phyloP scores from a whole-genome alignment of 176 grass and related monocot species.

The Raddia guianensis region DNA sequence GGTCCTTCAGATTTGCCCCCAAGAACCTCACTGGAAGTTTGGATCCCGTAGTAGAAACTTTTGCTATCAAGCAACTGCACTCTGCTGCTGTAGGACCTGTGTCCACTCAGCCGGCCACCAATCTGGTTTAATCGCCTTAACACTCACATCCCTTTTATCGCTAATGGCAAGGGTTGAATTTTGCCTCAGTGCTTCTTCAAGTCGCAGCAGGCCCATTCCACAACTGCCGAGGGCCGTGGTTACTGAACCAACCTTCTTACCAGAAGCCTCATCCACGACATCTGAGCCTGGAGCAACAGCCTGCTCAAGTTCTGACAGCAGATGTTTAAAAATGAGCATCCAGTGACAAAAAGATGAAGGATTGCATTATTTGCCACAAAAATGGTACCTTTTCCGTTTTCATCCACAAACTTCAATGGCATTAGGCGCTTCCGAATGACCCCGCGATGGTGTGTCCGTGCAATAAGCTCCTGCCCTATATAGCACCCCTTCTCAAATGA shows the following conservation, averaged over 20 bases:
- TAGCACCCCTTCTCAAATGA: conserved; percentile 98
- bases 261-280: conserved; percentile 52
- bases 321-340: not conserved
- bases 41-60: not conserved
- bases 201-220: conserved; percentile 73
- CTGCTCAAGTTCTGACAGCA: conserved; percentile 62
- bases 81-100: conserved; percentile 48
- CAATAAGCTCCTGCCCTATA: conserved; percentile 92
- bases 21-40: not conserved
- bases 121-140: conserved; percentile 65
- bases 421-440: conserved; percentile 84
- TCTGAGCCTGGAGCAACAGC: conserved; percentile 60
- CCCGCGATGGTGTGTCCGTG: conserved; percentile 89
- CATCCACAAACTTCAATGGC: conserved; percentile 63
- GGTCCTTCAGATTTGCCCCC: not conserved
- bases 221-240: conserved; percentile 58
- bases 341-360: not conserved
- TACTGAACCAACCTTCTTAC: conserved; percentile 74
- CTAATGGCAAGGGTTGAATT: conserved; percentile 44
- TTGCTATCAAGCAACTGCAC: conserved; percentile 34
- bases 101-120: conserved; percentile 97
- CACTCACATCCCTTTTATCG: conserved; percentile 44
- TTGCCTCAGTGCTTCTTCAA: conserved; percentile 57
- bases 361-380: not conserved
- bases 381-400: conserved; percentile 60